Evolutionary conservation across 495 filamentous ascomycete genomes (phyloP).

Genomic region (Coniosporium apollinis): DNA sequence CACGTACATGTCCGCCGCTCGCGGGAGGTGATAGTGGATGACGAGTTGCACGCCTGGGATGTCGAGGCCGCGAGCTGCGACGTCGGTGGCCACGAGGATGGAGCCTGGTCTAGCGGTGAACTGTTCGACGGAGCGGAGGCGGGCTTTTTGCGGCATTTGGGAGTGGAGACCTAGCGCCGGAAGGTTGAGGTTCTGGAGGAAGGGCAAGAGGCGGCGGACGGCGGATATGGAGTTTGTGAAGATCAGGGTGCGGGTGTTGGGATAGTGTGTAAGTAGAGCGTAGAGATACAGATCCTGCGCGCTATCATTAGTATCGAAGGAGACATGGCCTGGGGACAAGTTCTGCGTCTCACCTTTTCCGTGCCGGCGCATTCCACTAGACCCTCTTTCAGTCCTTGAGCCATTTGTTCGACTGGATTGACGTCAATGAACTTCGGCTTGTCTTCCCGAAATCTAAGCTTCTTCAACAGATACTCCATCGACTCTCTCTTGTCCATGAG

Average conservation of each 20-base stretch:
- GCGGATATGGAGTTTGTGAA: slow-evolving; percentile 94
- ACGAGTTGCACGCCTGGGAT: slow-evolving; percentile 77
- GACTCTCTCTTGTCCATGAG: slow-evolving; percentile 58
- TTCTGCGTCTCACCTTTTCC: slow-evolving; percentile 85
- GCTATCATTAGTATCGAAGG: no score
- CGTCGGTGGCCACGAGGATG: slow-evolving; percentile 85
- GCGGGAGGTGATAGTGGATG: slow-evolving; percentile 88
- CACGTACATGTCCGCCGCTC: slow-evolving; percentile 82
- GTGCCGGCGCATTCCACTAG: slow-evolving; percentile 79
- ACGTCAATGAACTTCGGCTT: slow-evolving; percentile 85
- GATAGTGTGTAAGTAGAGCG: slow-evolving; percentile 66
- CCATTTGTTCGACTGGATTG: slow-evolving; percentile 76
- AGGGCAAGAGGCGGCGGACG: slow-evolving; percentile 68
- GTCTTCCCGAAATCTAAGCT: slow-evolving; percentile 65
- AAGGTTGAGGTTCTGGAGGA: slow-evolving; percentile 69
- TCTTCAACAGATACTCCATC: slow-evolving; percentile 83
- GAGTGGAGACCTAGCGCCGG: slow-evolving; percentile 71
- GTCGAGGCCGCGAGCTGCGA: slow-evolving; percentile 91
- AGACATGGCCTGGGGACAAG: no score
- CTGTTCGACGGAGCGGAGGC: slow-evolving; percentile 76
- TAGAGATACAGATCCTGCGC: slow-evolving; percentile 93
- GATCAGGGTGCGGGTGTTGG: slow-evolving; percentile 60
- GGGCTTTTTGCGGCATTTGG: slow-evolving; percentile 92
- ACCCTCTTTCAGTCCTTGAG: slow-evolving; percentile 68
- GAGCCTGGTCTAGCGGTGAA: slow-evolving; percentile 47